phyloP scores from a whole-genome alignment of 2,329 filamentous ascomycete species.

The Colletotrichum cuscutae region DNA sequence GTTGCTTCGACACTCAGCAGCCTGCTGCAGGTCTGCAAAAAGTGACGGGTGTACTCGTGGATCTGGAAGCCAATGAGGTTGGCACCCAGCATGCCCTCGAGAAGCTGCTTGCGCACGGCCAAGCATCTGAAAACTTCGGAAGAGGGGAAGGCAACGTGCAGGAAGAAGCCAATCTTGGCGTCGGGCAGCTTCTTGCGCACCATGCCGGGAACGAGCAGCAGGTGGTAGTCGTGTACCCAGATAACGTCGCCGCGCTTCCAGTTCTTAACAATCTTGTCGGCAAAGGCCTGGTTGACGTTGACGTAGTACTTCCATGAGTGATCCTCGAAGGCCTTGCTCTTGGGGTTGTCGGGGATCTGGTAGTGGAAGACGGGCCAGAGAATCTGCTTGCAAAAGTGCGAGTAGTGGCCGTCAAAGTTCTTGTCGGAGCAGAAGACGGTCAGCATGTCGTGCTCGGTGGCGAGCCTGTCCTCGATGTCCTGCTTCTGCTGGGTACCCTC shows the following conservation, averaged over 20 bases:
- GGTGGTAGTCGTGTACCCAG: slow-evolving; percentile 96
- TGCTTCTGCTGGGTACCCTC: slow-evolving; percentile 78
- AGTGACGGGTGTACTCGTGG: slow-evolving; percentile 91
- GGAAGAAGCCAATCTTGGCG: slow-evolving; percentile 94
- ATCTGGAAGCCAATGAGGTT: slow-evolving; percentile 96
- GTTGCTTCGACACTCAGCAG: slow-evolving; percentile 91
- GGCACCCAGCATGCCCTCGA: slow-evolving; percentile 92
- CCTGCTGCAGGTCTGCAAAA: slow-evolving; percentile 94
- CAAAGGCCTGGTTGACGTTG: slow-evolving; percentile 92
- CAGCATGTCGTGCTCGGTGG: slow-evolving; percentile 83
- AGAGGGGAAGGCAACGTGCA: slow-evolving; percentile 94
- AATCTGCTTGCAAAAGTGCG: slow-evolving; percentile 97
- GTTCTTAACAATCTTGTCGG: slow-evolving; percentile 87
- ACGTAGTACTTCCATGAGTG: slow-evolving; percentile 97
- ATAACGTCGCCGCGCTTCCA: slow-evolving; percentile 95
- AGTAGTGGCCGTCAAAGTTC: slow-evolving; percentile 94
- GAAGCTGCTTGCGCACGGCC: slow-evolving; percentile 84
- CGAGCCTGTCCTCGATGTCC: slow-evolving; percentile 84
- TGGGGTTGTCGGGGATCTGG: slow-evolving; percentile 96
- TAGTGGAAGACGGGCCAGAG: slow-evolving; percentile 99
- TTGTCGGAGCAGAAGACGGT: slow-evolving; percentile 89
- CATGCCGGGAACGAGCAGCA: slow-evolving; percentile 89
- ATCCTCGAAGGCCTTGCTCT: slow-evolving; percentile 97
- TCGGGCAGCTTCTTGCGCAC: slow-evolving; percentile 90
- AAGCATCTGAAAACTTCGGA: slow-evolving; percentile 96